Conservation (phyloP, 805 yeast species). For the Metschnikowia continentalis region DNA sequence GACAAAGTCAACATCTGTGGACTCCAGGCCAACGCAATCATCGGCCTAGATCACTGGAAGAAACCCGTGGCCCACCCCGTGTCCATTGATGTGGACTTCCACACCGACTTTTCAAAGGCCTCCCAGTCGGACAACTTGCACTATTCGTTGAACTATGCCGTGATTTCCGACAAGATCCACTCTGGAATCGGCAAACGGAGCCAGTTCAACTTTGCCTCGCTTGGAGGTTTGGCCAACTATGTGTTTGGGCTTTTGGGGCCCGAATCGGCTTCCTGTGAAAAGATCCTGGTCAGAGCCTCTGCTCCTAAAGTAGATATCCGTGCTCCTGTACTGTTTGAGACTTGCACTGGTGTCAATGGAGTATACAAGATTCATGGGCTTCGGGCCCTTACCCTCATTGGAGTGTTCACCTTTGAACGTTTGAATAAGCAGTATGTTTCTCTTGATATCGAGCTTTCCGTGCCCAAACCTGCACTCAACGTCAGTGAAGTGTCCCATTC, state of each 20-base stretch:
- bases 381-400: conserved; percentile 72
- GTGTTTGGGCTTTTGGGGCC: conserved; percentile 42
- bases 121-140: conserved; percentile 76
- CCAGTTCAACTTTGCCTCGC: conserved; percentile 38
- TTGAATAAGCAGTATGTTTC: conserved; percentile 69
- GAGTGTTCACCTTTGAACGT: conserved; percentile 90
- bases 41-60: conserved; percentile 76
- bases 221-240: conserved; percentile 44
- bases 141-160: conserved; percentile 86
- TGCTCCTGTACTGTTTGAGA: conserved; percentile 29
- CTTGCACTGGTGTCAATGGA: conserved; percentile 16
- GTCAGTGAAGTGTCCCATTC: conserved; percentile 29
- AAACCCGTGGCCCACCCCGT: conserved; percentile 65
- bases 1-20: conserved; percentile 49
- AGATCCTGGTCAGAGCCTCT: conserved; percentile 36
- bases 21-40: conserved; percentile 56
- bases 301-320: conserved; percentile 57
- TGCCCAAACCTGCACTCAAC: conserved; percentile 19
- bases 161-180: conserved; percentile 62
- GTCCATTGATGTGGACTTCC: conserved; percentile 51
- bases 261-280: conserved; percentile 43
- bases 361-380: conserved; percentile 45
- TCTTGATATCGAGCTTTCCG: conserved; percentile 46
- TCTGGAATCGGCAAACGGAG: conserved; percentile 44
- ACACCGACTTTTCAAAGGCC: conserved; percentile 69